Evolutionary conservation across 2,329 filamentous ascomycete species (phyloP), one percentile per base, ranked within the genome.

Genomic region (Venturia nashicola): DNA sequence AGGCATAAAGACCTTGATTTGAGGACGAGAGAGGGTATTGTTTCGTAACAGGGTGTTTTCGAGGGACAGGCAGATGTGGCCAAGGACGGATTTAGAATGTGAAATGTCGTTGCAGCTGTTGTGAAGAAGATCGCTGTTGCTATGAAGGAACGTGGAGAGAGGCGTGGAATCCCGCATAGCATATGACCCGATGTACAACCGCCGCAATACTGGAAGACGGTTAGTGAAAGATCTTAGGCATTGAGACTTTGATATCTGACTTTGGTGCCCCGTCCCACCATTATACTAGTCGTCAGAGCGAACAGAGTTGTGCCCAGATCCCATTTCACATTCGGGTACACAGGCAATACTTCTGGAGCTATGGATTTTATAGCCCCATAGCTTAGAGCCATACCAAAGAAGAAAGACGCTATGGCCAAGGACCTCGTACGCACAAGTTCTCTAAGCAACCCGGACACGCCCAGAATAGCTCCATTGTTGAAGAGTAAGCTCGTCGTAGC

Each of bases 191-290:
- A 82, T 11, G 80, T 82, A 67, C 81, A 83, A 20, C 81, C 80
- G 63, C 76, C 75, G 60, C 74, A 76, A 67, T 75, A 76, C 77
- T 79, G 64, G 27, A 4, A 36, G 46, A 46, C 32, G 61, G 23
- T 32, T n/a, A 48, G 46, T 46, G 6, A 40, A 5, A 3, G 55
- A 34, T 65, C 36, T 54, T 60, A 57, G 60, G 46, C 18, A 46
- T 54, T 51, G 61, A 46, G 61, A n/a, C 32, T 20, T 62, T 39
- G 36, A 39, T 55, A 43, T 63, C 69, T 69, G 67, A 81, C 80
- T 74, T 81, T 82, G 18, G 80, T 82, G 18, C 80, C 80, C 77
- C 78, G 80, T 23, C 80, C 80, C 36, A 80, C 71, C 43, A 82
- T 63, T 16, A 76, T 70, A 0, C 79, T 80, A 9, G 77, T 70